A percentile compares a stretch with the other conserved stretches of the same genome.
Conservation (phyloP, 441 rosid genomes). For the Croton laevigatus region DNA sequence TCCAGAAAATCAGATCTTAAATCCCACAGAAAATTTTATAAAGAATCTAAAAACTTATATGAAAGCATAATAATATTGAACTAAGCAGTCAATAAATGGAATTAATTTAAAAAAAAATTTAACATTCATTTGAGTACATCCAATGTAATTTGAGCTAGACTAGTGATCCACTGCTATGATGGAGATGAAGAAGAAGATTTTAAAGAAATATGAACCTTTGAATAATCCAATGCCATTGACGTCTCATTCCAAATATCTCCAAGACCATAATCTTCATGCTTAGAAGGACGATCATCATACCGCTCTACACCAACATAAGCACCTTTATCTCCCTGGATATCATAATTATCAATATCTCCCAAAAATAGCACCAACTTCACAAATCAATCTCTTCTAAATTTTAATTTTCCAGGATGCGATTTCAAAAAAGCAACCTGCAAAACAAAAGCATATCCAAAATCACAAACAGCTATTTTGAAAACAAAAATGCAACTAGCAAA, state of each 20-base stretch:
- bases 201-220: constrained; percentile 51
- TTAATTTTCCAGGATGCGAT: no score
- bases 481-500: no score
- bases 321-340: constrained; percentile 47
- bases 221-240: constrained; percentile 60
- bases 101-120: constrained; percentile 1
- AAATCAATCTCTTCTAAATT: no score
- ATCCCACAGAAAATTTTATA: background rate
- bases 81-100: background rate
- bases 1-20: background rate
- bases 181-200: constrained; percentile 6
- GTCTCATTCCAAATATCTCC: constrained; percentile 87
- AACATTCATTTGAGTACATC: constrained; percentile 2
- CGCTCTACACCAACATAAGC: constrained; percentile 65
- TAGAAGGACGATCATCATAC: constrained; percentile 32
- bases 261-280: constrained; percentile 61
- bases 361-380: no score
- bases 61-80: background rate
- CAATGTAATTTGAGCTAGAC: background rate
- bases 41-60: background rate
- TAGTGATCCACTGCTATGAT: background rate
- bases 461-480: no score
- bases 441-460: no score
- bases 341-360: constrained; percentile 43
- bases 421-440: no score